Percentiles rank a stretch among this genome's conserved stretches.
Evolutionary conservation across 345 rosid species (phyloP).

Genomic region (Gossypium rotundifolium): DNA sequence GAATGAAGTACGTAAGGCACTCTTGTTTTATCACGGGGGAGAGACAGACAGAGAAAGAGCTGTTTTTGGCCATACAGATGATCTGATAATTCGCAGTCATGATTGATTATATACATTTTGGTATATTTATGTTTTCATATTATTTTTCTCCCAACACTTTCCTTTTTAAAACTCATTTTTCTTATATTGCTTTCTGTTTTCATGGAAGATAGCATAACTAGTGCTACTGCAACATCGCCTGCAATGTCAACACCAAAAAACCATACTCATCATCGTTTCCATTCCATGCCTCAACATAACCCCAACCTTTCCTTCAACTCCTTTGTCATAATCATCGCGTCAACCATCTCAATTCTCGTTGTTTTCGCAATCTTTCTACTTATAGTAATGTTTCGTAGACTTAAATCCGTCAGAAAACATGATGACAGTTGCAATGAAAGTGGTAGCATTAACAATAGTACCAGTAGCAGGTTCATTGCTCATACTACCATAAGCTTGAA

Average conservation of each 20-base stretch:
- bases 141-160: conserved; percentile 7
- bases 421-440: conserved; percentile 23
- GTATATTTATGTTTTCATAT: background rate
- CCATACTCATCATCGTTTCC: conserved; percentile 16
- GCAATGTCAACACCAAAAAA: conserved; percentile 15
- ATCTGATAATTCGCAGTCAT: background rate
- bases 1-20: conserved; percentile 24
- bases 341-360: conserved; percentile 32
- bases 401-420: conserved; percentile 35
- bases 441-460: conserved; percentile 13
- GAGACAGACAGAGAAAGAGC: conserved; percentile 4
- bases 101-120: too few species aligned
- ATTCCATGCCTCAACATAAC: conserved; percentile 21
- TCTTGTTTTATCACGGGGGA: conserved; percentile 16
- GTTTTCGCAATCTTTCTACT: conserved; percentile 38
- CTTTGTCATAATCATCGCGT: conserved; percentile 35
- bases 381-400: conserved; percentile 38
- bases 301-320: conserved; percentile 34
- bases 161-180: background rate
- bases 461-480: conserved; percentile 29
- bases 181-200: conserved; percentile 8
- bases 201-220: conserved; percentile 28
- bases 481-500: conserved; percentile 36
- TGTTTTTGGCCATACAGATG: conserved; percentile 12
- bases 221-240: conserved; percentile 1